Conservation (phyloP, 331 rosid species). For the Rhamnella rubrinervis region DNA sequence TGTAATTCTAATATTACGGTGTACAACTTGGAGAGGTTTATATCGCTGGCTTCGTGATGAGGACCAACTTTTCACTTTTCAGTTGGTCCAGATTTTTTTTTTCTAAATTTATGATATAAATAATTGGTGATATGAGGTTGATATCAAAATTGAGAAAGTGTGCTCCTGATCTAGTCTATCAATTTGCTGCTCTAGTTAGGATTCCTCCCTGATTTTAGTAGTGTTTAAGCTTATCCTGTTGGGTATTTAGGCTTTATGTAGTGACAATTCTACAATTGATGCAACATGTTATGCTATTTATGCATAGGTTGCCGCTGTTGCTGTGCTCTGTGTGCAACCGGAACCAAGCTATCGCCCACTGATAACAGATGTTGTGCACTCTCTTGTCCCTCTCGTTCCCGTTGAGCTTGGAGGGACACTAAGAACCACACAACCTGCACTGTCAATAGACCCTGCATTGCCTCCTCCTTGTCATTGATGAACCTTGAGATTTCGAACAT, state of each 20-base stretch:
- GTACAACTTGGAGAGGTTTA: neutral
- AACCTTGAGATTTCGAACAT: neutral
- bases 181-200: neutral
- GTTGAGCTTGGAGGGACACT: slow-evolving; percentile 91
- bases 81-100: neutral
- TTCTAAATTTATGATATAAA: too few species aligned
- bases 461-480: slow-evolving; percentile 29
- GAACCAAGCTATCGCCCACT: slow-evolving; percentile 89
- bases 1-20: neutral
- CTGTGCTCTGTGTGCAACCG: slow-evolving; percentile 93
- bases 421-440: slow-evolving; percentile 41
- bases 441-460: slow-evolving; percentile 9
- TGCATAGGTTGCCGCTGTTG: slow-evolving; percentile 88
- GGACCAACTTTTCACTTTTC: neutral
- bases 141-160: too few species aligned
- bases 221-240: too few species aligned
- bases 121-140: too few species aligned
- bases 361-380: slow-evolving; percentile 84
- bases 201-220: too few species aligned
- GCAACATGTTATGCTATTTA: neutral
- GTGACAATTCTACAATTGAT: neutral
- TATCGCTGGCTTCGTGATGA: neutral
- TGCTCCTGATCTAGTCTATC: too few species aligned
- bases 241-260: neutral
- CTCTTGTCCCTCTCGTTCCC: slow-evolving; percentile 88